Conservation (phyloP, 1,139 yeast species). For the Pichia sp. region DNA sequence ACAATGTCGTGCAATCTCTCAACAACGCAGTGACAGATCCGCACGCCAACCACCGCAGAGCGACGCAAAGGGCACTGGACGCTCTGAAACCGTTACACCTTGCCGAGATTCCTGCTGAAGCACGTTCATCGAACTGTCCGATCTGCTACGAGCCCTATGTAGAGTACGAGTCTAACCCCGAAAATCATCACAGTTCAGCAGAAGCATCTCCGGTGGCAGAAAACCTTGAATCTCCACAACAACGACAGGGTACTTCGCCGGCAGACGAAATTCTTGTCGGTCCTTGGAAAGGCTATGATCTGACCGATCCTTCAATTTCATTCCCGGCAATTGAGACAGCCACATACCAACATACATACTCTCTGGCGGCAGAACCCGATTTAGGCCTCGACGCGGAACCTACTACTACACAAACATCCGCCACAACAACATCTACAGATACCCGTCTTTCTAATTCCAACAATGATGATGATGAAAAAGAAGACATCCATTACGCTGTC, state of each 20-base stretch:
- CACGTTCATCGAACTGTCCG: conserved; percentile 20
- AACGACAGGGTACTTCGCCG: not conserved
- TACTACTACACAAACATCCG: not conserved
- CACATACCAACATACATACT: conserved; percentile 9
- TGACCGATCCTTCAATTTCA: conserved; percentile 24
- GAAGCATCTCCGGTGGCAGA: not conserved
- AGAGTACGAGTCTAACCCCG: conserved; percentile 15
- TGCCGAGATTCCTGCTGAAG: conserved; percentile 18
- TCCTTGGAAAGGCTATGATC: conserved; percentile 18
- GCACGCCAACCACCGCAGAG: conserved; percentile 3
- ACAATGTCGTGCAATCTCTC: conserved; percentile 4
- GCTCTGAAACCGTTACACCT: conserved; percentile 15
- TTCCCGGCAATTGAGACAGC: conserved; percentile 30
- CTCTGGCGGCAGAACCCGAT: conserved; percentile 5
- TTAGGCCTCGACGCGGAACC: not conserved
- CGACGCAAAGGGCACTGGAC: conserved; percentile 5
- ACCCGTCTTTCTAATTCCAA: not conserved
- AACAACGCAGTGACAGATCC: not conserved
- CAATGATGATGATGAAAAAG: not conserved
- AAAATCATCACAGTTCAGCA: not conserved
- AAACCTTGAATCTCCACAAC: too few relatives aligned
- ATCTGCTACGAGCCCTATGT: conserved; percentile 30
- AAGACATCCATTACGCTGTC: conserved; percentile 27
- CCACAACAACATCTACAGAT: not conserved
- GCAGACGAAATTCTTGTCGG: not conserved